These are phyloP conservation scores for Effrenium voratum DNA, from an alignment of 73 alveolate genomes.

Conservation along the genomic window DNA sequence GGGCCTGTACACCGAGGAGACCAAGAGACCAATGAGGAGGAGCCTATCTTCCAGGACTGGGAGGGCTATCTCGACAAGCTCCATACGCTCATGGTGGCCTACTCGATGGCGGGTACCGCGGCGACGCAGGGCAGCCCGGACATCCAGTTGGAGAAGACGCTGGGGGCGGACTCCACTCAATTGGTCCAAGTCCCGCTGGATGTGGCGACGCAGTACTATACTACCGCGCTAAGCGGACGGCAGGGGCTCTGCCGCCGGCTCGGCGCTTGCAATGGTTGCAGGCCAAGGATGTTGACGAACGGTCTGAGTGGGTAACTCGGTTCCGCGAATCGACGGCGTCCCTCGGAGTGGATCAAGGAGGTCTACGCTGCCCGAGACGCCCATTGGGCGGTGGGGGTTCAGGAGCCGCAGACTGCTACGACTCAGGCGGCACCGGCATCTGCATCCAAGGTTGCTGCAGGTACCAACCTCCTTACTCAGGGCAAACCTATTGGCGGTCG, in stretches of 20 bases:
- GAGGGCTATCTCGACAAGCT: not conserved
- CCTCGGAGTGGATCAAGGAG: not conserved
- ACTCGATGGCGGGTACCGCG: not conserved
- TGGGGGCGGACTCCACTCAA: not conserved
- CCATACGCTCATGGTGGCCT: slow-evolving; percentile 5
- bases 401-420: too few relatives aligned
- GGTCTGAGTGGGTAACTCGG: slow-evolving; percentile 16
- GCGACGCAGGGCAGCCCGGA: too few relatives aligned
- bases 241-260: not conserved
- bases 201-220: not conserved
- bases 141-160: too few relatives aligned
- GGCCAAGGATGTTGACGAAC: slow-evolving; percentile 8
- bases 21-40: not conserved
- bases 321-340: slow-evolving; percentile 8
- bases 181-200: not conserved
- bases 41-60: not conserved
- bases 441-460: too few relatives aligned
- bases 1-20: not conserved
- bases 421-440: too few relatives aligned
- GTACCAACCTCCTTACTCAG: not conserved
- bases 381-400: slow-evolving; percentile 4
- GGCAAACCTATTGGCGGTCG: not conserved
- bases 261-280: slow-evolving; percentile 11
- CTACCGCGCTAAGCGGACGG: not conserved
- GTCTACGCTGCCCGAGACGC: slow-evolving; percentile 10